Evolutionary conservation across 441 rosid species (phyloP), one percentile per base, ranked within the genome.

Genomic region (Breynia disticha): DNA sequence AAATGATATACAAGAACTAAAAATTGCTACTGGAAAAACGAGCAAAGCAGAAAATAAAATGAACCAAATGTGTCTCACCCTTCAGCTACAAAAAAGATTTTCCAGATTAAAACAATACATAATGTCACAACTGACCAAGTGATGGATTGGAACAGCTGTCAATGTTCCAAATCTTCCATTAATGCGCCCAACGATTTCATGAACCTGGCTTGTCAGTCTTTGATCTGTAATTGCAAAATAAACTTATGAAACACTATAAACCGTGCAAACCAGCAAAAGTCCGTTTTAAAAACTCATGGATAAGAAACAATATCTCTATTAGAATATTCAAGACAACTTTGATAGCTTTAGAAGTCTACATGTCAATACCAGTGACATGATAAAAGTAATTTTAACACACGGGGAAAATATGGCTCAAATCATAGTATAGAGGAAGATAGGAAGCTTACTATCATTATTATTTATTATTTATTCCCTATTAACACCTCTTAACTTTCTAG

Each of bases 151-250:
- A 60, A 90, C 95, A 55, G 90, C 72, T 61, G 95, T 87, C 67
- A 90, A 71, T 44, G 99, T 76, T 68, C 99, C 99, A 82, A 94
- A 94, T 65, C 99, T 83, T 52, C 99, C 99, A 79, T 94, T 94
- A 54, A 94, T 94, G 63, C 99, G 89, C 52, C 99, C 99, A 59
- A 94, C 99, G 68, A 94, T 94, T 75, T 94, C 99, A 74, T 94
- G 99, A 75, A 94, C 99, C 75, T 94, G 99, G 74, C 99, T 94
- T 54, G 99, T 94, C 54, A 94, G 97, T 66, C 81, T 94, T 77
- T 94, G 99, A 80, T 94, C 99, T 94, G 90, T 45, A 50, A 70
- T 54, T 48, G 52, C 43, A 48, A 42, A 63, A 39, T 19, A 47
- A 55, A 48, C n/a, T 11, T 41, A 41, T 41, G 7, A 28, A 9